Conservation (phyloP, 225 moss, liverwort and hornwort species). For the Rhytidiadelphus loreus region DNA sequence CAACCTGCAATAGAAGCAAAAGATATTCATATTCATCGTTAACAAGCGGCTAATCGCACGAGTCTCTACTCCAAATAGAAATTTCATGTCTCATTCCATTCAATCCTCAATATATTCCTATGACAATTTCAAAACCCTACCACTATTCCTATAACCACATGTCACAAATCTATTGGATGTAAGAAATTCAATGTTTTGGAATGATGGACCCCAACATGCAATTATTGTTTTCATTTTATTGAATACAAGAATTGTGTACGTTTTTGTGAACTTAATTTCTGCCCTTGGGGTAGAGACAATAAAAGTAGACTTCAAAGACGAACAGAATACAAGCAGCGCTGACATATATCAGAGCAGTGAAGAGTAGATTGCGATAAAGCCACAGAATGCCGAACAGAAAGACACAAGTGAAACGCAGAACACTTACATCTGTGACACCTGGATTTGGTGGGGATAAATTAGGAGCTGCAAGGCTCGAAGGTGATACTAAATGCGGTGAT, state of each 20-base stretch:
- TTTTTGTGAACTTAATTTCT: neutral
- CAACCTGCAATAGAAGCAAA: conserved; percentile 11
- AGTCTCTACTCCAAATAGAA: neutral
- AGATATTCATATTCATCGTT: neutral
- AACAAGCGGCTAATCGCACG: neutral
- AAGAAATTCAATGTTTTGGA: neutral
- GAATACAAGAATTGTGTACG: neutral
- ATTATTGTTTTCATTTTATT: neutral
- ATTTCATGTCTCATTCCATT: neutral
- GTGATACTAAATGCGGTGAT: conserved; percentile 11
- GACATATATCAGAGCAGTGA: neutral
- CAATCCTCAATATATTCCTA: neutral
- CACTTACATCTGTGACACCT: conserved; percentile 28
- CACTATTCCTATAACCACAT: neutral
- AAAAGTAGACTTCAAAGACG: neutral
- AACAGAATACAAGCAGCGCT: neutral
- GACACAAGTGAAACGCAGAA: neutral
- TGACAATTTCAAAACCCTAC: neutral
- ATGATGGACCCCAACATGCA: neutral
- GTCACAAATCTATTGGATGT: neutral
- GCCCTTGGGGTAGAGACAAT: neutral
- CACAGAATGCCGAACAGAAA: neutral
- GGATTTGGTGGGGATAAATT: conserved; percentile 17
- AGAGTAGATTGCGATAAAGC: neutral
- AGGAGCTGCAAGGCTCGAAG: neutral